Evolutionary conservation across 257 asterid species (phyloP).

Genomic region (Capsicum chinense): DNA sequence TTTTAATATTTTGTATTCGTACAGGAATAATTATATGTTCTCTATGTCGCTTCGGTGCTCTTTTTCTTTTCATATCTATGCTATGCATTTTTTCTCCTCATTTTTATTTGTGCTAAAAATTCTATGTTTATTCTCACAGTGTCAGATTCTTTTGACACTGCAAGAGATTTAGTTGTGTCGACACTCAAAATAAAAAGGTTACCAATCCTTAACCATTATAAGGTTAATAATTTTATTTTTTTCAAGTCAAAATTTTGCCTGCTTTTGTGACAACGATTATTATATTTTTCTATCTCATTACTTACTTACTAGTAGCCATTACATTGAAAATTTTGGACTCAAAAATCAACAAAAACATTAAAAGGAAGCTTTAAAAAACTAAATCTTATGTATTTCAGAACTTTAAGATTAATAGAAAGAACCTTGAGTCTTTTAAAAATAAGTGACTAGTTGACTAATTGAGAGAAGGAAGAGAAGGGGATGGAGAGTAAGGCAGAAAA

Average conservation of each 20-base stretch:
- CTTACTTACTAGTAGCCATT: neutral
- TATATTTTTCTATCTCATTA: neutral
- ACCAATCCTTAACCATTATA: neutral
- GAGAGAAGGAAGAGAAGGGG: no score
- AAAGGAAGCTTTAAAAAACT: neutral
- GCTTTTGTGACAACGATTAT: neutral
- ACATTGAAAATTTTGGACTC: neutral
- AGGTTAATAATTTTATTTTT: neutral
- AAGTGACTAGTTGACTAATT: neutral
- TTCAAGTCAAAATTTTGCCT: neutral
- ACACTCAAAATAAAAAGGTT: neutral
- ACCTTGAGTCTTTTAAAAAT: neutral
- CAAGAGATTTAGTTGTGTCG: neutral
- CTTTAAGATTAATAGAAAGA: neutral
- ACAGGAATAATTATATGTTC: no score
- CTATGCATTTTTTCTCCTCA: no score
- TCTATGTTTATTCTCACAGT: no score
- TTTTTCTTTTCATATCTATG: no score
- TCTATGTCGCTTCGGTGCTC: no score
- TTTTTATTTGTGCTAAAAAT: no score
- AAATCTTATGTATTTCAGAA: neutral
- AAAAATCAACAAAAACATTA: neutral
- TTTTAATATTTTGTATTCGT: no score
- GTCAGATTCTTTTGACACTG: neutral
- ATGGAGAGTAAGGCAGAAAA: no score